Evolutionary conservation across 176 grass and related monocot species (phyloP).

Genomic region (Cocos nucifera): DNA sequence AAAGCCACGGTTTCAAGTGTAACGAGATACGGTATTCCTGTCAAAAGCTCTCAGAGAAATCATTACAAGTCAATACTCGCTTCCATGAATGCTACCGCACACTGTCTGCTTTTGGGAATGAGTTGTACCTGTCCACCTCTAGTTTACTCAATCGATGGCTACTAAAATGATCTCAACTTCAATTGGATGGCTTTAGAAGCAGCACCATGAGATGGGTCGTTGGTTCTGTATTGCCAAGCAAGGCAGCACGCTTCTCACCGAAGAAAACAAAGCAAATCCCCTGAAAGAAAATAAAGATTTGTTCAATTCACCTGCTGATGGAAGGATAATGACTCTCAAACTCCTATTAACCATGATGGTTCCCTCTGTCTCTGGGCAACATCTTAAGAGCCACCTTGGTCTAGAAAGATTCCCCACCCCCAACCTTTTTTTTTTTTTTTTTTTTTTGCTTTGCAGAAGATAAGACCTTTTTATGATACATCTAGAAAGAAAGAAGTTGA

Average conservation of each 20-base stretch:
- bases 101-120: not conserved
- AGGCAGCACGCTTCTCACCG: not conserved
- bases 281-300: too few species aligned
- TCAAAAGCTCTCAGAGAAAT: not conserved
- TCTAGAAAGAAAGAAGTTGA: too few species aligned
- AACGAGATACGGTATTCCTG: not conserved
- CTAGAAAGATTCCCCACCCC: too few species aligned
- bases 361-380: too few species aligned
- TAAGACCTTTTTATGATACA: too few species aligned
- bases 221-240: not conserved
- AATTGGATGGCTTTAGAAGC: not conserved
- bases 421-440: too few species aligned
- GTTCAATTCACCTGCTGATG: too few species aligned
- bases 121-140: not conserved
- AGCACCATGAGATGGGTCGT: not conserved
- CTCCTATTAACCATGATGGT: too few species aligned
- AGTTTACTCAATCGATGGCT: conserved; percentile 1
- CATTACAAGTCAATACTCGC: not conserved
- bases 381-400: too few species aligned
- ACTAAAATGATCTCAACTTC: not conserved
- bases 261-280: not conserved
- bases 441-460: too few species aligned
- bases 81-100: not conserved
- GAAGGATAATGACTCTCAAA: too few species aligned
- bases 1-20: not conserved